Evolutionary conservation across 371 early-diverging fungal genomes (phyloP), one percentile per base, ranked within the genome.

Genomic region (Mucor plumbeus): DNA sequence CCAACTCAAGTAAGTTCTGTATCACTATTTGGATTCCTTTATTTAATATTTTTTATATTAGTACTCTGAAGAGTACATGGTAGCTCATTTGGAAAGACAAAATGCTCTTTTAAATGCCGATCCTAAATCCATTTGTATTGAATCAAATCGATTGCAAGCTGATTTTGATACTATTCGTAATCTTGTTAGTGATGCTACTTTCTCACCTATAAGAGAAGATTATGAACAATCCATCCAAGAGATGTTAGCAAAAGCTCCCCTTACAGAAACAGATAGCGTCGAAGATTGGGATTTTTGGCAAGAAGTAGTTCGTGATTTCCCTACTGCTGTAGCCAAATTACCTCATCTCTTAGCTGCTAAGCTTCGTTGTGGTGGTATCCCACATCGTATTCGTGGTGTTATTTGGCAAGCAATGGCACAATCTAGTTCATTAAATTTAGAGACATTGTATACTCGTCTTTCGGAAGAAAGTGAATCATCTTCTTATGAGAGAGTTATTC

Each of bases 251-350:
- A 70, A 70, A 13, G 17, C 50, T 19, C 67, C 57, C 3, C n/a
- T 63, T 10, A 63, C 26, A n/a, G 57, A 56, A 6, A 56, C n/a
- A 19, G 35, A 55, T 4, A 47, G 36, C 0, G 50, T 58, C 10
- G 63, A 68, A 1, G 93, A 94, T 67, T 92, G 93, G 93, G 96
- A 97, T 58, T 97, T 97, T 61, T 97, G 98, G 98, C 93, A 95
- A 50, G 87, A 83, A 48, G 84, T 95, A 33, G 90, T 95, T 57
- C 87, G 90, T 71, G 92, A 94, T 83, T 97, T 92, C 76, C 89
- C 80, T n/a, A 75, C 77, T 17, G 87, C 88, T 0, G 88, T 85
- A 7, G 71, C 81, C 50, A 85, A 86, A 70, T 40, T 87, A 50
- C 90, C 90, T 26, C 88, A 90, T 57, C 71, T 88, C 10, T 65